These are phyloP conservation scores for Candida incommunis DNA, from an alignment of 805 yeast species.

Conservation along the genomic window DNA sequence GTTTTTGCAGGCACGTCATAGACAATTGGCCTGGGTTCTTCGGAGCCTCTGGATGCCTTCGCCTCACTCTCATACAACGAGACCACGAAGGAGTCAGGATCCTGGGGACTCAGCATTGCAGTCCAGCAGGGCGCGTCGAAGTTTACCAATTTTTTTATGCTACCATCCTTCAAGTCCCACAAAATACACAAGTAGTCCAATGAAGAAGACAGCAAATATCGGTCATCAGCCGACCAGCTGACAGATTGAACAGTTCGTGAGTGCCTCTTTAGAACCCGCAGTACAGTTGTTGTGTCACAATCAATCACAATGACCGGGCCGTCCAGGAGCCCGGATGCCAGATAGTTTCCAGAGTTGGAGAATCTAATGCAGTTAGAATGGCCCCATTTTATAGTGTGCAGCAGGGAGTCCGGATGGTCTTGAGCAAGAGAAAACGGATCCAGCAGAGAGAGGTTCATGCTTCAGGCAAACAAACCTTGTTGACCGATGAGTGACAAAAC, in stretches of 20 bases:
- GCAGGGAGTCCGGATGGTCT: conserved; percentile 79
- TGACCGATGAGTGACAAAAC: too few relatives aligned
- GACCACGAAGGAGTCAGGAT: conserved; percentile 37
- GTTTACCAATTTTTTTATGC: conserved; percentile 28
- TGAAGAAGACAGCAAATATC: conserved; percentile 53
- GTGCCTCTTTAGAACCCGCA: conserved; percentile 50
- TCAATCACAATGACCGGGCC: conserved; percentile 68
- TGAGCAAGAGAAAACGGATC: conserved; percentile 88
- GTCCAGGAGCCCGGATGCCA: conserved; percentile 66
- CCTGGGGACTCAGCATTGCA: conserved; percentile 39
- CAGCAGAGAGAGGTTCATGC: conserved; percentile 65
- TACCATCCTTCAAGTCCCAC: conserved; percentile 53
- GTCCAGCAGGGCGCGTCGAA: conserved; percentile 69
- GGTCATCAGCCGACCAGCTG: conserved; percentile 62
- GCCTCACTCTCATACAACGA: conserved; percentile 53
- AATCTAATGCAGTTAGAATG: conserved; percentile 55
- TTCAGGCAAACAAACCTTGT: neutral
- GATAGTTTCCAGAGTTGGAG: conserved; percentile 66
- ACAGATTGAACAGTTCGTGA: conserved; percentile 54
- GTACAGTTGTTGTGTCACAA: conserved; percentile 45
- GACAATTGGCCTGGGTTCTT: conserved; percentile 4
- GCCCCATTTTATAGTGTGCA: conserved; percentile 39
- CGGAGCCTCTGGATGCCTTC: conserved; percentile 30
- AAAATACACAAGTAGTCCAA: conserved; percentile 72
- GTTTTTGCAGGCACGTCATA: conserved; percentile 15